Evolutionary conservation across 768 basidiomycete species (phyloP).

Genomic region (Tylopilus felleus): DNA sequence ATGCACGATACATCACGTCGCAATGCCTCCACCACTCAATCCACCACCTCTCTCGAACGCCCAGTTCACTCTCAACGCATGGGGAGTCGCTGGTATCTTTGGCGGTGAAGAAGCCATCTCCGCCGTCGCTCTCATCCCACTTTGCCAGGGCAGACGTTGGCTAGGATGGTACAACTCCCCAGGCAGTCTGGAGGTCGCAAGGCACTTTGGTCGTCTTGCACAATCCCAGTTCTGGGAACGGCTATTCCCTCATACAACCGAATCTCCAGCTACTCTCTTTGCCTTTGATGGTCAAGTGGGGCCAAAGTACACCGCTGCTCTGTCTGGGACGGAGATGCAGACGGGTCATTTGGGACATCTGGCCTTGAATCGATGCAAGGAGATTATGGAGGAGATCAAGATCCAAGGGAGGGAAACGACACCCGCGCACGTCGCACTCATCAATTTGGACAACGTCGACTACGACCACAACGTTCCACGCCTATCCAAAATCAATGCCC

Average conservation of each 20-base stretch:
- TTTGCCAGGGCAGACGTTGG: conserved; percentile 29
- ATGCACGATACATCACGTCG: not conserved
- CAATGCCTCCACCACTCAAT: conserved; percentile 14
- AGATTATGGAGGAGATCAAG: not conserved
- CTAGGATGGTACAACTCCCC: conserved; percentile 37
- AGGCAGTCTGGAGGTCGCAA: conserved; percentile 30
- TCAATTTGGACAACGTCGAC: conserved; percentile 10
- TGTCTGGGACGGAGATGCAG: conserved; percentile 27
- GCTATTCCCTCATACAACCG: conserved; percentile 22
- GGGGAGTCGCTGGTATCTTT: conserved; percentile 34
- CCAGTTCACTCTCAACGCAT: conserved; percentile 25
- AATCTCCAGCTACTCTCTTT: conserved; percentile 22
- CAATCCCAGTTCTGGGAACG: conserved; percentile 24
- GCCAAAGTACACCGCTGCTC: conserved; percentile 23
- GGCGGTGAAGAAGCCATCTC: conserved; percentile 34
- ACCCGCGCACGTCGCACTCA: conserved; percentile 16
- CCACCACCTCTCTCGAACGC: conserved; percentile 1
- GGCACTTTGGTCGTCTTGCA: conserved; percentile 28
- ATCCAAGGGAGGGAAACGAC: conserved; percentile 15
- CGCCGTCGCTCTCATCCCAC: conserved; percentile 29
- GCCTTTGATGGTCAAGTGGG: conserved; percentile 25
- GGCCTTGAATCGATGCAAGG: conserved; percentile 18
- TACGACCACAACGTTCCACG: conserved; percentile 1
- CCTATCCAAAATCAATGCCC: not conserved
- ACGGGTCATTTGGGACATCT: conserved; percentile 31